Base-by-base conservation (phyloP, 768 basidiomycete genomes). In the Panaeolus papilionaceus region DNA sequence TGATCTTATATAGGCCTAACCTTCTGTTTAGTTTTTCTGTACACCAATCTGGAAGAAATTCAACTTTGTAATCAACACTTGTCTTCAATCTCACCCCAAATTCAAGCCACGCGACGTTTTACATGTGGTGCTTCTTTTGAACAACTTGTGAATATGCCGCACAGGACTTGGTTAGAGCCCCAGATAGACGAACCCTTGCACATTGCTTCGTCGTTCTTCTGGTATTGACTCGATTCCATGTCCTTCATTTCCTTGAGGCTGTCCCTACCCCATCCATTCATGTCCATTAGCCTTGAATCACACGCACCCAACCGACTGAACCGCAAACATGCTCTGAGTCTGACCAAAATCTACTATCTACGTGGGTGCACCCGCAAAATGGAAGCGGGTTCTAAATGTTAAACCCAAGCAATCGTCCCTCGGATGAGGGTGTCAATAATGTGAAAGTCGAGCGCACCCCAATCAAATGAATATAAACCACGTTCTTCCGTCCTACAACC, bases 11-110 rank as follows among this genome's bases (percentile, higher is more conserved):
- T 33, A 58, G 54, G 26, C 28, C 11, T 58, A 58, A 33, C 54
- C 12, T 58, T 58, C 54, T 37, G 26, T 33, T 58, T 58, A 58
- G 26, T 58, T 58, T 58, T 58, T 33, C 28, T 58, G 54, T 58
- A 58, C 33, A 58, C 28, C 11, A 58, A 28, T 33, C 26, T 33
- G 28, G 28, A 58, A 58, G 54, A 58, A 58, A 51, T 11, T 18
- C 28, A 58, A 58, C 33, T 37, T 58, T 58, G 54, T 58, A 58
- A 58, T 33, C 54, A 28, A 14, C 47, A 45, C 10, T 47, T 47
- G 45, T 47, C 18, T 23, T 7, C 16, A 9, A 33, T 3, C 4
- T 20, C 49, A 58, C 54, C 54, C 54, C 28, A 58, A 28, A 58
- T 58, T 58, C 54, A 33, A 58, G 12, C 11, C 28, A 23, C 33